Base-by-base conservation (phyloP, 495 filamentous ascomycete species). In the Penicillium egyptiacum region DNA sequence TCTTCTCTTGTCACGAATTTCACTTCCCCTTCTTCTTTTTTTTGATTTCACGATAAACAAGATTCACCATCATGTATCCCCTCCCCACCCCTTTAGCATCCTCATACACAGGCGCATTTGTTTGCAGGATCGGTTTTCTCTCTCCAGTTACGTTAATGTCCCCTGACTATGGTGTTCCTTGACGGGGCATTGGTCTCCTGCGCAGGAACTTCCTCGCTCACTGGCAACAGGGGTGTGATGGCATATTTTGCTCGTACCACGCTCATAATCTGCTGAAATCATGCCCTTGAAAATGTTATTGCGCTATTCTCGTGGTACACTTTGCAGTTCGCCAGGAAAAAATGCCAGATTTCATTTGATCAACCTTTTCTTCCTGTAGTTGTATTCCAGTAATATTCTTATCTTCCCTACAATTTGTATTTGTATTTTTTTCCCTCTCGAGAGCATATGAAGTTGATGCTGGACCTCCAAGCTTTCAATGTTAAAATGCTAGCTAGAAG, bases 1-100 rank as follows among this genome's bases (percentile, higher is more conserved):
- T 55, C 39, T 30, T 35, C 44, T 37, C 44, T 56, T 66, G 58
- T 59, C 56, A 70, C 57, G 57, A 59, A 61, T 65, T 55, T 62
- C 63, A 49, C 35, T 57, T 50, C 47, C 44, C 35, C 56, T 57
- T 56, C 53, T 63, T 51, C 53, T 46, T 42, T 55, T 65, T 72
- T 70, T 67, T 64, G 64, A 71, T 68, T 70, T 75, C 70, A 76
- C 69, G 76, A 75, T 76, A 79, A 75, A 73, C 64, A 76, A 80
- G 80, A 83, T 83, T 77, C 80, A 81, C 80, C 78, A 61, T 83
- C 80, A 79, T 83, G 80, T 83, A 82, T 72, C 69, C 73, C 73
- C 50, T 55, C 59, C 60, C 56, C 50, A 55, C 55, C 58, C 48
- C 54, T 58, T 60, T 71, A 73, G 73, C 71, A 75, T 75, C 64